These are phyloP conservation scores for Collybia mongolica DNA, from an alignment of 768 basidiomycete species.

Conservation along the genomic window DNA sequence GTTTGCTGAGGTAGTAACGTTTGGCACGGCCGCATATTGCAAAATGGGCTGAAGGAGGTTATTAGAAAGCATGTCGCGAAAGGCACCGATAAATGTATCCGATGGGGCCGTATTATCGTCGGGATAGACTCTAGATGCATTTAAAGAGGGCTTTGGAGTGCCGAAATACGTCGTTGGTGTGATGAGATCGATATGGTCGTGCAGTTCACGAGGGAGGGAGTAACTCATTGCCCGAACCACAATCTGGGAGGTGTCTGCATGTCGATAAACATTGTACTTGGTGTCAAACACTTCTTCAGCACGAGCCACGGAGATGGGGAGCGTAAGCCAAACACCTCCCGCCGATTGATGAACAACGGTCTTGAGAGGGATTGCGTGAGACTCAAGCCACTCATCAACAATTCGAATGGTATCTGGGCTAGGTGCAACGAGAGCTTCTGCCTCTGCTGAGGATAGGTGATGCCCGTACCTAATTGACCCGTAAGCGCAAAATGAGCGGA, in stretches of 20 bases:
- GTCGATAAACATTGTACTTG: conserved; percentile 54
- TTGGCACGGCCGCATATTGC: conserved; percentile 34
- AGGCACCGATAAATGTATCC: too few relatives aligned
- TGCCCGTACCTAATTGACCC: conserved; percentile 54
- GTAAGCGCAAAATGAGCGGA: neutral
- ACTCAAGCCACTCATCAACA: conserved; percentile 60
- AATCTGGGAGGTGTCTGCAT: conserved; percentile 43
- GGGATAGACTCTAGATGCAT: too few relatives aligned
- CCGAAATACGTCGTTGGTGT: conserved; percentile 72
- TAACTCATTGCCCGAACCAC: conserved; percentile 65
- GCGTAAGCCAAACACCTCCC: conserved; percentile 64
- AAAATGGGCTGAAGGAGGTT: conserved; percentile 54
- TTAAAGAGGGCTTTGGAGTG: too few relatives aligned
- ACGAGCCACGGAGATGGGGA: conserved; percentile 50
- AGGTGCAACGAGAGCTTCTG: conserved; percentile 59
- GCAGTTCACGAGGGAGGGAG: conserved; percentile 55
- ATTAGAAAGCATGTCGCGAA: conserved; percentile 50
- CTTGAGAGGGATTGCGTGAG: conserved; percentile 47
- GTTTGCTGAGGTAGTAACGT: too few relatives aligned
- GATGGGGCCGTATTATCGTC: too few relatives aligned
- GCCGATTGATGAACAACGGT: conserved; percentile 51
- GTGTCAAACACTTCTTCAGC: conserved; percentile 70
- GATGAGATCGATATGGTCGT: conserved; percentile 61
- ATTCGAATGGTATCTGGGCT: conserved; percentile 43
- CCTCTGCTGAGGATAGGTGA: conserved; percentile 60